Evolutionary conservation across 2,329 filamentous ascomycete genomes (phyloP).

Genomic region (Monascus ruber): DNA sequence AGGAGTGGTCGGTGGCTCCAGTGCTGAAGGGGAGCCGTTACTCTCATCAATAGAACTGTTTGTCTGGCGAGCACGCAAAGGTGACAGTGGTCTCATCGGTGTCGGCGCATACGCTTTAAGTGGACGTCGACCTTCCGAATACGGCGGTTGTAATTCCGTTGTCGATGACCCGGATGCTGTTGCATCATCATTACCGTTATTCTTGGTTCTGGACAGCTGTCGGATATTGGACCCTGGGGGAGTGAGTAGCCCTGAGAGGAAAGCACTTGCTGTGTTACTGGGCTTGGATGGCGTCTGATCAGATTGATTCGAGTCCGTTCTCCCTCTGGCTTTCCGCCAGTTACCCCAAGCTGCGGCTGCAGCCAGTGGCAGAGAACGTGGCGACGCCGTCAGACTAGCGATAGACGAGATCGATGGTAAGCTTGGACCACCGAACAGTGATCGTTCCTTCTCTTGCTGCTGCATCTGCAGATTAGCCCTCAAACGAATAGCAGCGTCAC

Average conservation of each 20-base stretch:
- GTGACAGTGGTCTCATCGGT: conserved; percentile 4
- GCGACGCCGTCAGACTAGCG: conserved; percentile 64
- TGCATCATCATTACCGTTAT: background rate
- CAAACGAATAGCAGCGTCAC: conserved; percentile 83
- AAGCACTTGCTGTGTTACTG: conserved; percentile 42
- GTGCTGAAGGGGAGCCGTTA: conserved; percentile 2
- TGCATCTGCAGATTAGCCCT: conserved; percentile 97
- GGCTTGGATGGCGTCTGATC: conserved; percentile 51
- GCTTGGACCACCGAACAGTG: conserved; percentile 54
- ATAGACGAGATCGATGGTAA: conserved; percentile 68
- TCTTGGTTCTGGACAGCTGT: conserved; percentile 43
- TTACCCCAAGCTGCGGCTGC: conserved; percentile 96
- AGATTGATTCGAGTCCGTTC: conserved; percentile 33
- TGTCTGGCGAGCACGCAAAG: background rate
- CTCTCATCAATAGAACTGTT: background rate
- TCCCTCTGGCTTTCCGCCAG: conserved; percentile 65
- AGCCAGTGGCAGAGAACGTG: conserved; percentile 65
- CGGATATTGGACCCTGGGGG: conserved; percentile 70
- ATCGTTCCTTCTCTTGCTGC: conserved; percentile 83
- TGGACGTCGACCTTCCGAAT: conserved; percentile 22
- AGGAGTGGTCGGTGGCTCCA: conserved; percentile 37
- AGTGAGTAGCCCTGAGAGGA: conserved; percentile 73
- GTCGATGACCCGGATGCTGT: conserved; percentile 11
- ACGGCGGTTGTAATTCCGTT: conserved; percentile 16
- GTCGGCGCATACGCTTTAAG: conserved; percentile 19